phyloP scores from a whole-genome alignment of 2,329 filamentous ascomycete species.

The Xylariomycetidae sp. region DNA sequence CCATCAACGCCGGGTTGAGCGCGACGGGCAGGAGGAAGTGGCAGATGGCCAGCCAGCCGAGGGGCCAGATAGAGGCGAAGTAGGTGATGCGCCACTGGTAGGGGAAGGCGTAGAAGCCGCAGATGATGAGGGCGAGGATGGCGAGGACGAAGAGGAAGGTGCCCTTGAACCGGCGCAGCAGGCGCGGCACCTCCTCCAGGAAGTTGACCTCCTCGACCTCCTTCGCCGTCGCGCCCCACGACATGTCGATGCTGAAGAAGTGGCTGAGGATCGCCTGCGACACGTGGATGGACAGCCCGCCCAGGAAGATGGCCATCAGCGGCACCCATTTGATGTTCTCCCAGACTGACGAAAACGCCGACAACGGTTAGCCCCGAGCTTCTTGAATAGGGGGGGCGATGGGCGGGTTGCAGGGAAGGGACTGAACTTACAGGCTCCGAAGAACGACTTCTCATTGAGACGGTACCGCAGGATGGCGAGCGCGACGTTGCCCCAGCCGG shows the following conservation, averaged over 20 bases:
- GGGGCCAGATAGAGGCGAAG: conserved; percentile 55
- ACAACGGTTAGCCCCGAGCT: conserved; percentile 9
- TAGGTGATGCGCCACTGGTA: conserved; percentile 46
- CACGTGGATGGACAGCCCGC: conserved; percentile 36
- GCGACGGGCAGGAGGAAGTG: conserved; percentile 55
- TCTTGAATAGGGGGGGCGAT: no score
- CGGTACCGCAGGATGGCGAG: conserved; percentile 56
- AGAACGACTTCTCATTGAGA: conserved; percentile 42
- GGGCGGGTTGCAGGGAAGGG: no score
- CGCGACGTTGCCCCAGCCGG: conserved; percentile 29
- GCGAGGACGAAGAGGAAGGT: conserved; percentile 24
- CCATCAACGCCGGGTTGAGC: conserved; percentile 59
- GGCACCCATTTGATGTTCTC: conserved; percentile 49
- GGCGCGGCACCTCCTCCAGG: conserved; percentile 26
- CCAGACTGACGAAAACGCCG: conserved; percentile 30
- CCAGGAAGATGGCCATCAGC: conserved; percentile 36
- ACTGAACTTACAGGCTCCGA: conserved; percentile 19
- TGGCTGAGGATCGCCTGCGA: conserved; percentile 34
- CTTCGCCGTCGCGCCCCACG: conserved; percentile 29
- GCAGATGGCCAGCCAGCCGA: conserved; percentile 43
- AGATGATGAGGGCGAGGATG: conserved; percentile 24
- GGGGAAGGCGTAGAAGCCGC: conserved; percentile 24
- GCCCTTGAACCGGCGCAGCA: conserved; percentile 27
- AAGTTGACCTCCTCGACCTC: conserved; percentile 29
- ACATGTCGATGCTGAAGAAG: conserved; percentile 37